phyloP scores from a whole-genome alignment of 306 rosid genomes.

The Fagus sylvatica region DNA sequence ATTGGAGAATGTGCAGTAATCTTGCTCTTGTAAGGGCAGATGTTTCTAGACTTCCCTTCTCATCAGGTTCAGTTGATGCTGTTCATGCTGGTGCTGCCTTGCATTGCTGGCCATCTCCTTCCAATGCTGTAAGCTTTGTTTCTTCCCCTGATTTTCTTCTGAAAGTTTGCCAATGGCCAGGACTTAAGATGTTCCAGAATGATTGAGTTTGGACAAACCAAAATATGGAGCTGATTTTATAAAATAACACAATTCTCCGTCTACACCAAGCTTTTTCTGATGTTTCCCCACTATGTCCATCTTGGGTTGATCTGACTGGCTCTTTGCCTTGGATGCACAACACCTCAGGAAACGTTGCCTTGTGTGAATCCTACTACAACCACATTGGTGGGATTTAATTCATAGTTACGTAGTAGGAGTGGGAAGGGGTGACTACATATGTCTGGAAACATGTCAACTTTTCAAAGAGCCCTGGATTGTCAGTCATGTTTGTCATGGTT shows the following conservation, averaged over 20 bases:
- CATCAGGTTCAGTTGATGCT: constrained; percentile 83
- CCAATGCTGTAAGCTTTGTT: constrained; percentile 75
- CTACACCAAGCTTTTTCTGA: constrained; percentile 4
- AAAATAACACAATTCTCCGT: background rate
- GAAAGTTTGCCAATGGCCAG: constrained; percentile 1
- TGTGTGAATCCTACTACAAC: background rate
- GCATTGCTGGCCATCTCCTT: constrained; percentile 98
- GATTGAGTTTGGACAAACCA: constrained; percentile 1
- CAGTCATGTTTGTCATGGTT: background rate
- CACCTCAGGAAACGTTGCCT: background rate
- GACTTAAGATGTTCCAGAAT: background rate
- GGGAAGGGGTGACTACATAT: background rate
- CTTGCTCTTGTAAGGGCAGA: constrained; percentile 98
- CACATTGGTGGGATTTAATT: background rate
- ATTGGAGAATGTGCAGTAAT: constrained; percentile 59
- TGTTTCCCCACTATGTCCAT: background rate
- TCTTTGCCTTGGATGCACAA: background rate
- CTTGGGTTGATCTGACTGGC: background rate
- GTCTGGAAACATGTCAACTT: background rate
- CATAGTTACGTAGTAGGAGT: background rate
- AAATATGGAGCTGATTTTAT: background rate
- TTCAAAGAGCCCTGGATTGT: background rate
- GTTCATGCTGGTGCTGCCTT: constrained; percentile 97
- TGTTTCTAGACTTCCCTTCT: constrained; percentile 88
- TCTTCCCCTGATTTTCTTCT: constrained; percentile 18